Evolutionary conservation across 2,329 filamentous ascomycete species (phyloP), one percentile per base, ranked within the genome.

Genomic region (Ophiobolus disseminans): DNA sequence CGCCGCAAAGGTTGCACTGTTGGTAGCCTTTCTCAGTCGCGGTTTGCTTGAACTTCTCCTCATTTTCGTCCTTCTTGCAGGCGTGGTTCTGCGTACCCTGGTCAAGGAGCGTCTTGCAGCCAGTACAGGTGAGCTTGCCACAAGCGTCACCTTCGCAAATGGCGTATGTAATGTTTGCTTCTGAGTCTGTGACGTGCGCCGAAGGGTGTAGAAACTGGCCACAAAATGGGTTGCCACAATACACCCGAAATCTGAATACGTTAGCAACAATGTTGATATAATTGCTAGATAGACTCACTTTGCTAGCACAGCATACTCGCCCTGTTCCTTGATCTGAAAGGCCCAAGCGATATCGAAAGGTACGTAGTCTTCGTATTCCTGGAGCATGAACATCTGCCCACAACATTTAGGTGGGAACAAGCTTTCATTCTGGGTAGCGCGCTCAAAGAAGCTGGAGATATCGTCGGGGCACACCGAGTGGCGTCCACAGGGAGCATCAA

Each of bases 401-500:
- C 68, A 71, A 53, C 68, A 71, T 28, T 55, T 54, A 7, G 66
- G 65, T 5, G 66, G 67, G 35, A 62, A 71, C 1, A 65, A 41
- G 26, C 53, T 62, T 45, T 71, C 67, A 38, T 60, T 58, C 3
- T 58, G 43, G 1, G 59, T 59, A 3, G 67, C 68, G n/a, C 57
- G 53, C 25, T 54, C 35, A 43, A 70, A 70, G 40, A 55, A 62
- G 17, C 49, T 48, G 3, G 41, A 44, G 9, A 70, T 32, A 38
- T 63, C 63, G 23, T 61, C 56, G 8, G 40, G 38, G 45, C 66
- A 70, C 10, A 65, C 51, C 55, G 52, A 64, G 42, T 69, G 66
- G 3, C 34, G 28, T 2, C 48, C 42, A 31, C 66, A 69, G 4
- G 63, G 61, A 3, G 63, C 54, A 34, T 53, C 28, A 10, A 60